Conservation (phyloP, 306 rosid species). For the Quercus aquifolioides region DNA sequence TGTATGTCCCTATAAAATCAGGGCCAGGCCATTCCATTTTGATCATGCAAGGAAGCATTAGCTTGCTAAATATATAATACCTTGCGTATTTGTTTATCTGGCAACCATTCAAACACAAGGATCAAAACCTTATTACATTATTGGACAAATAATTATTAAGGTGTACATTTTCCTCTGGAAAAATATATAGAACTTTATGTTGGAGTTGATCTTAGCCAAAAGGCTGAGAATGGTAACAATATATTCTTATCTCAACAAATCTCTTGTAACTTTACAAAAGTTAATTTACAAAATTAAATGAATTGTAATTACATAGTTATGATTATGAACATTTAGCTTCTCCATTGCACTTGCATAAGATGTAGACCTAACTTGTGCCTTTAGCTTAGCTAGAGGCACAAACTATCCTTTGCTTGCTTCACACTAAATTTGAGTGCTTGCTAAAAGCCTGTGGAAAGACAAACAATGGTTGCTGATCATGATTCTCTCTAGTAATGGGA, state of each 20-base stretch:
- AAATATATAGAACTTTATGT: too few relatives aligned
- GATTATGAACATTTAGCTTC: background rate
- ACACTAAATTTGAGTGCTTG: slow-evolving; percentile 38
- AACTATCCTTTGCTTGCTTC: slow-evolving; percentile 6
- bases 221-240: background rate
- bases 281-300: background rate
- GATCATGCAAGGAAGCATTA: too few relatives aligned
- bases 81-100: too few relatives aligned
- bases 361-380: background rate
- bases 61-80: too few relatives aligned
- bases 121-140: too few relatives aligned
- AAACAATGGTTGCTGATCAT: slow-evolving; percentile 19
- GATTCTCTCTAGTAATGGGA: slow-evolving; percentile 44
- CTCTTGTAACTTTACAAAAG: background rate
- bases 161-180: too few relatives aligned
- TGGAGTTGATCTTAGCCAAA: too few relatives aligned
- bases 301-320: background rate
- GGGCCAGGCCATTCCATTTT: too few relatives aligned
- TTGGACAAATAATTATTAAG: too few relatives aligned
- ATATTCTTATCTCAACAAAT: background rate
- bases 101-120: too few relatives aligned
- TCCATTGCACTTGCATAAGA: background rate
- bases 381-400: slow-evolving; percentile 10
- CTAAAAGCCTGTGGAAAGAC: slow-evolving; percentile 43
- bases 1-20: too few relatives aligned